A percentile compares a stretch with the other conserved stretches of the same genome.
These are phyloP conservation scores for Suillus weaverae DNA, from an alignment of 768 basidiomycete genomes.

Conservation along the genomic window DNA sequence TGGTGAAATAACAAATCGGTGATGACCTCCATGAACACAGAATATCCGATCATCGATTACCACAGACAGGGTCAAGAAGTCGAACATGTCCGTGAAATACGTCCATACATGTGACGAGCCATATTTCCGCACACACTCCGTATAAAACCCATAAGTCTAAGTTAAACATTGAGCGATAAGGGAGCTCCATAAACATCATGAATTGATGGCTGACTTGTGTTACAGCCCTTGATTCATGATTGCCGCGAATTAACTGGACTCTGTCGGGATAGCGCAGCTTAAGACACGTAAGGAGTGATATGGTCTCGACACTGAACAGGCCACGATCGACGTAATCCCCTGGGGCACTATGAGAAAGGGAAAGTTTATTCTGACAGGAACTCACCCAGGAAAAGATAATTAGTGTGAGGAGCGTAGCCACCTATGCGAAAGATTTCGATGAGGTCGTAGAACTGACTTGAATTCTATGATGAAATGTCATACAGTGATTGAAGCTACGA, in stretches of 20 bases:
- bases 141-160: constrained; percentile 98
- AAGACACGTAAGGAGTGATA: constrained; percentile 93
- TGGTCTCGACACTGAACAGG: constrained; percentile 97
- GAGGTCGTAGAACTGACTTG: constrained; percentile 98
- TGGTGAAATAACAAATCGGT: background rate
- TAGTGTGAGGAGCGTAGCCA: constrained; percentile 93
- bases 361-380: constrained; percentile 11
- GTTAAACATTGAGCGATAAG: constrained; percentile 20
- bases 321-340: constrained; percentile 99
- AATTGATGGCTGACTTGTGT: constrained; percentile 73
- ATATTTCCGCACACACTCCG: constrained; percentile 97
- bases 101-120: constrained; percentile 97
- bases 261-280: constrained; percentile 97
- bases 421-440: constrained; percentile 99
- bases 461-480: constrained; percentile 31
- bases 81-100: constrained; percentile 99
- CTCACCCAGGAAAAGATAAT: constrained; percentile 96
- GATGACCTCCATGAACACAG: constrained; percentile 92
- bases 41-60: constrained; percentile 99
- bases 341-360: constrained; percentile 31
- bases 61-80: constrained; percentile 94
- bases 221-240: constrained; percentile 96
- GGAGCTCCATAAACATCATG: constrained; percentile 6
- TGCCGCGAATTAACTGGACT: constrained; percentile 95
- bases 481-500: constrained; percentile 8